Evolutionary conservation across 129 eudicot genomes (phyloP), one percentile per base, ranked within the genome.

Genomic region (Silybum marianum): DNA sequence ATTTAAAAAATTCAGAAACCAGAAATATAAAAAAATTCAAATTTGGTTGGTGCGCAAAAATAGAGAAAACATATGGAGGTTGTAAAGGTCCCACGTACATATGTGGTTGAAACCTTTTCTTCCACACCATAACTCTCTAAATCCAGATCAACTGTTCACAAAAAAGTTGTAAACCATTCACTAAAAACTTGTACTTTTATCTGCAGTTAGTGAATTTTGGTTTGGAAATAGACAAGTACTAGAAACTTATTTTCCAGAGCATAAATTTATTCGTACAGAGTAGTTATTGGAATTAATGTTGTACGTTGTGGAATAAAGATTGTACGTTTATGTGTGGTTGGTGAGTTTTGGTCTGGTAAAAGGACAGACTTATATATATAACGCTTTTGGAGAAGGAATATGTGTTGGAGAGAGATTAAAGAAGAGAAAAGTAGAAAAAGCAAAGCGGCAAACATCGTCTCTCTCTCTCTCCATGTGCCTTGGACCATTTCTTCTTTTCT

Each of bases 21-120:
- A 83, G 42, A 62, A 83, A 71, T 83, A 83, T 77, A 36, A 83
- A 76, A 76, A 58, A 82, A 3, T 88, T 88, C 74, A 85, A 88
- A 83, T 79, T 76, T 74, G 82, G 76, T 84, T 87, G 90, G 88
- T 84, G 90, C 81, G 66, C 71, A 85, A 80, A 77, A 80, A 24
- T 40, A 48, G 36, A 10, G 68, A 74, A 85, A 85, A 85, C 83
- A 77, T 66, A 76, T 67, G 85, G 79, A 85, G 76, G 80, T 78
- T 69, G 74, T 60, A 19, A 24, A 5, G 82, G 77, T 42, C 85
- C 77, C 81, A 80, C 85, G 72, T 25, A 69, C 39, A 58, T 30
- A 77, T 51, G 72, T 78, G 76, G 77, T 82, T 70, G 66, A 74
- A 13, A 66, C 70, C 63, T 77, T 19, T n/a, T n/a, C 30, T 40